Base-by-base conservation (phyloP, 2,329 filamentous ascomycete genomes). In the Ceratocystis albifundus region DNA sequence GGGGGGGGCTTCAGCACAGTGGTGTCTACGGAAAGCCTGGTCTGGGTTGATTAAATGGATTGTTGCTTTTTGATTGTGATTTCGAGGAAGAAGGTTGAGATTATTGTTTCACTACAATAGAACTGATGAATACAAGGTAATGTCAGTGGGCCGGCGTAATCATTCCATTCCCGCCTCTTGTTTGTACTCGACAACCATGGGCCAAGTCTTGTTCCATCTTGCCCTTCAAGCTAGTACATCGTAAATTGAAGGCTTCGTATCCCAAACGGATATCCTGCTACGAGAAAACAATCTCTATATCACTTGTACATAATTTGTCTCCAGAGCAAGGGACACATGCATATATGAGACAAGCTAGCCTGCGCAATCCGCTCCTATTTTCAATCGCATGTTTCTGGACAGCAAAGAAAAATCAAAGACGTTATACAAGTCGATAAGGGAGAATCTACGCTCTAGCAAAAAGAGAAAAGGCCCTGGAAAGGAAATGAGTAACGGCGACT, bases 321-420 rank as follows among this genome's bases (percentile, higher is more conserved):
- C 20, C 1, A 53, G 48, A 53, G 48, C 48, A 53, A 53, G 48
- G 48, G 48, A 53, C 22, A 53, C 48, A 53, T 53, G 20, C 48
- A 53, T 53, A 53, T 25, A 53, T 53, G 48, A 53, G 48, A 53
- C 48, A 53, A 53, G 20, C 48, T 53, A 25, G 48, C 48, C 48
- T 17, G 28, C 20, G 12, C 48, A 53, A 53, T 25, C 8, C 48
- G 20, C 48, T 25, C 20, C 48, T 25, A 20, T 53, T 53, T 53
- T 10, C 12, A 28, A 53, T 53, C 7, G 7, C 48, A 25, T 25
- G 48, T 25, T 53, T 10, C 12, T 25, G 48, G 2, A 25, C 7
- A 25, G 20, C 7, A 53, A 53, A 10, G 48, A 53, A 53, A 53
- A 53, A 22, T 8, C 25, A 53, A 53, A 25, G 1, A 10, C 12